Base-by-base conservation (phyloP, 129 eudicot species). In the Tagetes erecta region DNA sequence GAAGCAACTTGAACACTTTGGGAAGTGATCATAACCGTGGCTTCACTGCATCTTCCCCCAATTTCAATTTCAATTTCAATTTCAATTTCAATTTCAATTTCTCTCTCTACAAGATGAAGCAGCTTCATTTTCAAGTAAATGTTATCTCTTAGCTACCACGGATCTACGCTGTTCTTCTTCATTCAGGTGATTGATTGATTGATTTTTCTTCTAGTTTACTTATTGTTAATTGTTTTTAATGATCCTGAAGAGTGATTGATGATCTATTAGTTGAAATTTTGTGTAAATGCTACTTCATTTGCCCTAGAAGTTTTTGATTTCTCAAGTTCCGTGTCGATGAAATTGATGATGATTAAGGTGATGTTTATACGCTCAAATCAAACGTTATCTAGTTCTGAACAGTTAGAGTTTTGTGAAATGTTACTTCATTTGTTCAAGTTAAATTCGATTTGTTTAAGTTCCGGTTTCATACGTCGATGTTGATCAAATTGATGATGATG, bases 141-240 rank as follows among this genome's bases (percentile, higher is more conserved):
- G 53, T 11, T 5, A 49, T 51, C 51, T 64, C 10, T 64, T 74
- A 74, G 79, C 41, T 6, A 34, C 42, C 9, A 64, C 38, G n/a
- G 56, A 64, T 75, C 52, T 49, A 64, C 64, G 72, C 52, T 75
- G 79, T 64, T 64, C 34, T 64, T 64, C 72, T 27, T 64, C 38
- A 20, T 20, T 20, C 52, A 75, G 79, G 79, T 75, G 10, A 38
- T 10, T 59, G 7, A 3, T 41, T 10, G 12, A 5, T 42, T 71
- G 53, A 46, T 37, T 71, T 0, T 36, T 14, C 39, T 74, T 63
- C 42, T 56, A 40, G 2, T 72, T 72, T 55, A 57, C 41, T 72
- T 0, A 13, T n/a, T 4, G 33, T 63, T 63, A 41, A 37, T 74
- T 8, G 1, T 5, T 4, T 46, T 8, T 27, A 49, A 36, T 62